phyloP scores from a whole-genome alignment of 768 basidiomycete species.

The Trametes sanguinea region DNA sequence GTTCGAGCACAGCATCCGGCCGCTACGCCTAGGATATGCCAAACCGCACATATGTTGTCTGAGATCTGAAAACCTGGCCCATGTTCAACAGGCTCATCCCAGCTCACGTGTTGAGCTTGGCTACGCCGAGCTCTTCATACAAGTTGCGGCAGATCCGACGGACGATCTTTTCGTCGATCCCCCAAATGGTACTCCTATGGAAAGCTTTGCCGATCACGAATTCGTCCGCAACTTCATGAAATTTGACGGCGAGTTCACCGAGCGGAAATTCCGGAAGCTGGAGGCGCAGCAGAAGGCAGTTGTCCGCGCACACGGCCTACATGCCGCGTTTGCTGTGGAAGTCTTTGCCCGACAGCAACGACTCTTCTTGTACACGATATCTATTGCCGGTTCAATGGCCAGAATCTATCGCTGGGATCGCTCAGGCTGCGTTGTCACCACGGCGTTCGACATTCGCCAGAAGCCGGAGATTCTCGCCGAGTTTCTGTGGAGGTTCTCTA shows the following conservation, averaged over 20 bases:
- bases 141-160: not conserved
- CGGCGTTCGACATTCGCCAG: conserved; percentile 29
- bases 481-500: conserved; percentile 35
- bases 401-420: conserved; percentile 39
- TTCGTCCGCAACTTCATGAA: not conserved
- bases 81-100: not conserved
- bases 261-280: not conserved
- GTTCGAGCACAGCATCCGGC: not conserved
- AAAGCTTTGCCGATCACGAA: not conserved
- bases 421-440: conserved; percentile 34
- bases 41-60: conserved; percentile 17
- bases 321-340: not conserved
- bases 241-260: not conserved
- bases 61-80: not conserved
- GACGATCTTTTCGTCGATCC: conserved; percentile 18
- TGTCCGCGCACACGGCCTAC: not conserved
- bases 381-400: conserved; percentile 29
- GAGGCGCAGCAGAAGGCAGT: not conserved
- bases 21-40: not conserved
- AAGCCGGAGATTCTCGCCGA: conserved; percentile 28
- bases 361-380: conserved; percentile 32
- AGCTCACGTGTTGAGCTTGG: not conserved
- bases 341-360: conserved; percentile 33
- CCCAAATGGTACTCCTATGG: not conserved
- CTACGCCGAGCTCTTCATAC: conserved; percentile 18